A percentile compares a stretch with the other conserved stretches of the same genome.
phyloP scores from a whole-genome alignment of 495 filamentous ascomycete genomes.

The Melanomma pulvis-pyrius region DNA sequence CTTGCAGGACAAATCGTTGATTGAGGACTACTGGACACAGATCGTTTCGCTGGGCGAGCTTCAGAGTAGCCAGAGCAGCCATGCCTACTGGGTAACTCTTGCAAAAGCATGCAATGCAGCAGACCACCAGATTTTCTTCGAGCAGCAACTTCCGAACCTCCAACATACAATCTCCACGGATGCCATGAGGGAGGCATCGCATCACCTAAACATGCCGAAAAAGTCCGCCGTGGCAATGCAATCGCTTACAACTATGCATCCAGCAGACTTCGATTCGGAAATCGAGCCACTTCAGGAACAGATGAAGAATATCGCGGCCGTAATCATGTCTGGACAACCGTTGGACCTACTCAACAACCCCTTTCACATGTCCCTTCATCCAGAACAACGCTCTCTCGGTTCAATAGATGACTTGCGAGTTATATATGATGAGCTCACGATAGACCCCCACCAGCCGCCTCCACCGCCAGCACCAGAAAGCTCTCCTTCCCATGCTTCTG shows the following conservation, averaged over 20 bases:
- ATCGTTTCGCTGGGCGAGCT: conserved; percentile 12
- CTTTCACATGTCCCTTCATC: conserved; percentile 31
- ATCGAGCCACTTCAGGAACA: conserved; percentile 6
- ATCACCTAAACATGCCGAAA: background rate
- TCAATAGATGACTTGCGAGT: conserved; percentile 18
- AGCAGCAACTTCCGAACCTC: conserved; percentile 10
- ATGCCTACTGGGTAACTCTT: conserved; percentile 24
- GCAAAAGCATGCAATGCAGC: conserved; percentile 17
- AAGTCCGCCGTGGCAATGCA: background rate
- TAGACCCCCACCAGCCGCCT: conserved; percentile 38
- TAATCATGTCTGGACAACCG: conserved; percentile 28
- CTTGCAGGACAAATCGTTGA: background rate
- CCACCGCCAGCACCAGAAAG: background rate
- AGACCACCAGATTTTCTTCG: conserved; percentile 7
- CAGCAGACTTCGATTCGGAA: conserved; percentile 1
- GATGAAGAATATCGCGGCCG: conserved; percentile 19
- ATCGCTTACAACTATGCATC: conserved; percentile 12
- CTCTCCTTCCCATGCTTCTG: background rate
- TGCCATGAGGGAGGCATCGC: background rate
- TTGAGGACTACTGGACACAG: conserved; percentile 16
- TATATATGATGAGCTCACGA: conserved; percentile 45
- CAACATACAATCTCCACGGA: background rate
- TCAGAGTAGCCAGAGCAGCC: background rate
- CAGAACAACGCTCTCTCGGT: conserved; percentile 5
- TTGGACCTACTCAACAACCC: conserved; percentile 28